Conservation (phyloP, 371 early-diverging fungal genomes). For the Batkoa obscura region DNA sequence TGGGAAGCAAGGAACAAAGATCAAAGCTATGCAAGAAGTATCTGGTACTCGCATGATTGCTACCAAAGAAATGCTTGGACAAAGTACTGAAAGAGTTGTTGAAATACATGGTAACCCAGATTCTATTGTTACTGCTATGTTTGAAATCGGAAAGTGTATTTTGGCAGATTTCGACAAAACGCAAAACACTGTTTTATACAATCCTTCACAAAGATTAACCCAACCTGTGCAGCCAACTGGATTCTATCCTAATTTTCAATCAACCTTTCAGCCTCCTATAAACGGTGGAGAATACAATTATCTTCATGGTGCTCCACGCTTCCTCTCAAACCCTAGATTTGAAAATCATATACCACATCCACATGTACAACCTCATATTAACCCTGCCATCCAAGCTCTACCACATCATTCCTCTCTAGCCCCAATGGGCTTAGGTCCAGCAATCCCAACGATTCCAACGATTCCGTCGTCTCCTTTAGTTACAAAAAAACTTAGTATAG, state of each 20-base stretch:
- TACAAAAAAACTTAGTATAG: constrained; percentile 62
- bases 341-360: background rate
- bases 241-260: too few species aligned
- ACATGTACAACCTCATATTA: too few species aligned
- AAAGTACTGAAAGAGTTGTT: constrained; percentile 61
- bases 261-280: too few species aligned
- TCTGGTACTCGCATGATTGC: constrained; percentile 72
- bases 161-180: constrained; percentile 29
- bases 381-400: too few species aligned
- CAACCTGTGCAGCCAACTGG: too few species aligned
- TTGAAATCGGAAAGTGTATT: constrained; percentile 46
- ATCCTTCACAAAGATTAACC: constrained; percentile 18
- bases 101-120: constrained; percentile 69
- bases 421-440: background rate
- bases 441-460: constrained; percentile 6
- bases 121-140: constrained; percentile 55
- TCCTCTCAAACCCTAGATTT: constrained; percentile 5
- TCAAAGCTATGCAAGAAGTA: constrained; percentile 68
- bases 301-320: too few species aligned
- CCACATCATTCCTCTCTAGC: too few species aligned
- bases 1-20: constrained; percentile 71
- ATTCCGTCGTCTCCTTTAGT: constrained; percentile 12
- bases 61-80: constrained; percentile 50
- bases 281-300: background rate
- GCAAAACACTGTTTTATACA: constrained; percentile 25